Conservation (phyloP, 352 stramenopile species). For the Phytophthora sansomeana region DNA sequence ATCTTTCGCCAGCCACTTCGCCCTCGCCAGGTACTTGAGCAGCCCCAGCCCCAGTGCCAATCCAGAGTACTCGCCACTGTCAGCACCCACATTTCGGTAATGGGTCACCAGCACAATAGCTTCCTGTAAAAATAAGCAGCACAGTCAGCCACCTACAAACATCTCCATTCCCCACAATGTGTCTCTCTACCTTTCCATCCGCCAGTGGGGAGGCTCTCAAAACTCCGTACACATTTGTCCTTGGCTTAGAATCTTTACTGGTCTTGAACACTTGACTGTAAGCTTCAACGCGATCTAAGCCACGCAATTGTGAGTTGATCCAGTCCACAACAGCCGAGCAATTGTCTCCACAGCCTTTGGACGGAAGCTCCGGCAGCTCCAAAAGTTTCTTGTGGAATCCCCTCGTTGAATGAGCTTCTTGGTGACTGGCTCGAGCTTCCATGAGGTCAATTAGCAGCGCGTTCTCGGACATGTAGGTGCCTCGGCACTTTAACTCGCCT, state of each 20-base stretch:
- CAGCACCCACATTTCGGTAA: constrained; percentile 61
- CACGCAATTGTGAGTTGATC: constrained; percentile 61
- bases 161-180: background rate
- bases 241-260: constrained; percentile 13
- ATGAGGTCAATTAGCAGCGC: constrained; percentile 85
- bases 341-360: constrained; percentile 49
- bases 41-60: constrained; percentile 67
- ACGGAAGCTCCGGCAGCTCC: constrained; percentile 40
- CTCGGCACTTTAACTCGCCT: constrained; percentile 83
- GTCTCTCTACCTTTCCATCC: constrained; percentile 67
- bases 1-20: constrained; percentile 86
- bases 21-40: constrained; percentile 62
- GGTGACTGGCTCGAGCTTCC: constrained; percentile 49
- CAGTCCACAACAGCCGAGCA: constrained; percentile 62
- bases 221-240: constrained; percentile 84
- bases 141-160: background rate
- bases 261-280: constrained; percentile 65
- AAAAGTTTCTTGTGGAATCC: constrained; percentile 50
- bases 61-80: constrained; percentile 57
- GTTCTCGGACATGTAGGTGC: constrained; percentile 92
- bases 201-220: constrained; percentile 74
- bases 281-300: constrained; percentile 64
- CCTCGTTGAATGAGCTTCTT: constrained; percentile 43
- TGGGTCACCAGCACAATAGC: constrained; percentile 78
- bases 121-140: constrained; percentile 34